Conservation (phyloP, 75 land plant species). For the Cunninghamia lanceolata region DNA sequence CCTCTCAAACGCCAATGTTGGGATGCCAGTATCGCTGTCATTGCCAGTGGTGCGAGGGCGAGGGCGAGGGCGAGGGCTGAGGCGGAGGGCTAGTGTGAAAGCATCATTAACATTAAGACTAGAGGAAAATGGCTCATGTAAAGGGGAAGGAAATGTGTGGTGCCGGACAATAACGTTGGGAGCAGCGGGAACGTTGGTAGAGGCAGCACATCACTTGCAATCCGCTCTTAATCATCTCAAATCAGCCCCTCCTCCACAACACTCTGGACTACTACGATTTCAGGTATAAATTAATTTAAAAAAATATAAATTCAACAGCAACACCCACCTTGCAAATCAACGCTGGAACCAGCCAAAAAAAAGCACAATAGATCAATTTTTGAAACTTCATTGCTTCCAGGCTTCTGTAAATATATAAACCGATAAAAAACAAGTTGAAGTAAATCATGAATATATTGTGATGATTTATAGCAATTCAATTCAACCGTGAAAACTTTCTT, state of each 20-base stretch:
- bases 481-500: no score
- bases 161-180: neutral
- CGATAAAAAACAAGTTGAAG: no score
- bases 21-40: neutral
- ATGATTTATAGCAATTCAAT: no score
- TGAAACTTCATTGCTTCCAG: no score
- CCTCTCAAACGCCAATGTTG: neutral
- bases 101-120: neutral
- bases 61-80: neutral
- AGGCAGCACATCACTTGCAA: neutral
- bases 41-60: neutral
- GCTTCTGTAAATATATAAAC: no score
- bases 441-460: no score
- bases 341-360: neutral
- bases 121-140: neutral
- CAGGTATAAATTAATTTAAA: neutral
- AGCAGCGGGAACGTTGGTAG: neutral
- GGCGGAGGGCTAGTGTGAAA: neutral
- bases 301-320: no score
- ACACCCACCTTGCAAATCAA: neutral
- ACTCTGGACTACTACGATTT: neutral
- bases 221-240: neutral
- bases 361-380: no score
- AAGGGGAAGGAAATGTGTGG: neutral
- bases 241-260: neutral